Base-by-base conservation (phyloP, 1,139 yeast species). In the Wickerhamomyces sp. region DNA sequence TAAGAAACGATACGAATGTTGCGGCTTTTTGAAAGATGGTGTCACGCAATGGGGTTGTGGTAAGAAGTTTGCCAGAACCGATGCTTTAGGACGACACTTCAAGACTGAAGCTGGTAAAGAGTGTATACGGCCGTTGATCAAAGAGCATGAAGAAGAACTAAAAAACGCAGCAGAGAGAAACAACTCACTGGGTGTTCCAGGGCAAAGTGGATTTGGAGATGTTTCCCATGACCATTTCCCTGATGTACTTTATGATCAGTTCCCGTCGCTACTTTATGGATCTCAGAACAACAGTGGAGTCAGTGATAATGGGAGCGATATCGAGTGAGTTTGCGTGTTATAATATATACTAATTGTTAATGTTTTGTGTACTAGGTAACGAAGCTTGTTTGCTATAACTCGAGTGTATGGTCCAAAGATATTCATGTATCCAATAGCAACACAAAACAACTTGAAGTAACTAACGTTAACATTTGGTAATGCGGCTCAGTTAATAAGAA, bases 41-140 rank as follows among this genome's bases (percentile, higher is more conserved):
- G 63, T 60, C 12, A 61, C 72, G 1, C 63, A 67, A 4, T 92
- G 96, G 85, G 98, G 98, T 0, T 92, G 98, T 64, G 94, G 94
- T 3, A 78, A 92, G 53, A 77, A 82, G 54, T 92, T 92, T 68
- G 97, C 97, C 3, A 68, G 98, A 38, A 95, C 97, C 7, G 98
- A 92, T 67, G 98, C 97, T 0, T 64, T 92, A 40, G 81, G 96
- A 19, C 70, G 98, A 49, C 98, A 92, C 64, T 89, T 92, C 64
- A 84, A 90, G 55, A 89, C 97, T 0, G 97, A 89, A 55, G 86
- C 90, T 26, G 98, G 98, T 10, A 78, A 82, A 50, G 79, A 74
- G 46, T 92, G 98, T 69, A 83, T 92, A 14, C 63, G 79, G 40
- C 78, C 86, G 10, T 65, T 87, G 47, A 68, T 81, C 39, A 90